Conservation (phyloP, 345 rosid genomes). For the Gossypium thurberi region DNA sequence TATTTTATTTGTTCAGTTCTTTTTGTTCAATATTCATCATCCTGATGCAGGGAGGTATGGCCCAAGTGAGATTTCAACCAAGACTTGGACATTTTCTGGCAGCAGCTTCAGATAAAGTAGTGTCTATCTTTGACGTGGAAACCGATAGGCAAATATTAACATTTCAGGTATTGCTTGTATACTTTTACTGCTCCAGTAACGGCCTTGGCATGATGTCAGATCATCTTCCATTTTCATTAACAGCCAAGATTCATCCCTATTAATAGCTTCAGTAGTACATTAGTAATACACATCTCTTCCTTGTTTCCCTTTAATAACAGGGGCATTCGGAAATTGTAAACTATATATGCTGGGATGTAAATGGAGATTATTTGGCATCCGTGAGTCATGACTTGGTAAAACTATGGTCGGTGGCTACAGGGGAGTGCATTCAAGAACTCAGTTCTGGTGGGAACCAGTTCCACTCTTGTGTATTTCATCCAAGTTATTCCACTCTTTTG, state of each 20-base stretch:
- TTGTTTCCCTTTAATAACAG: constrained; percentile 17
- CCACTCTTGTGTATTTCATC: constrained; percentile 67
- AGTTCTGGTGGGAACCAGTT: constrained; percentile 42
- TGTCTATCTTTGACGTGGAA: constrained; percentile 56
- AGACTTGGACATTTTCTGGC: constrained; percentile 53
- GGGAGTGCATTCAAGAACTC: constrained; percentile 58
- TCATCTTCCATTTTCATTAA: no score
- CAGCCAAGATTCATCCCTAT: no score
- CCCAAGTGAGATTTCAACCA: constrained; percentile 68
- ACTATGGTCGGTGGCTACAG: constrained; percentile 53
- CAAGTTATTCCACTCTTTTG: constrained; percentile 44
- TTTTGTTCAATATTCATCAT: neutral
- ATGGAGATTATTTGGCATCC: constrained; percentile 58
- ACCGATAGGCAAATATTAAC: constrained; percentile 34
- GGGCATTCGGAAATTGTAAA: constrained; percentile 53
- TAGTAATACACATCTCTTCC: no score
- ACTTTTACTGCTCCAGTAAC: no score
- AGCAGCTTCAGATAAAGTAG: constrained; percentile 55
- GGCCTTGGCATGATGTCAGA: no score
- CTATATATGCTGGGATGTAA: constrained; percentile 58
- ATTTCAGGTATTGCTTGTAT: constrained; percentile 36
- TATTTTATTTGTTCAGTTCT: neutral
- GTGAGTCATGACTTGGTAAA: constrained; percentile 58
- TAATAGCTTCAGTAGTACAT: no score
- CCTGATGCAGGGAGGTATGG: constrained; percentile 40